Base-by-base conservation (phyloP, 1,284 basidiomycete species). In the Rhodofomes roseus region DNA sequence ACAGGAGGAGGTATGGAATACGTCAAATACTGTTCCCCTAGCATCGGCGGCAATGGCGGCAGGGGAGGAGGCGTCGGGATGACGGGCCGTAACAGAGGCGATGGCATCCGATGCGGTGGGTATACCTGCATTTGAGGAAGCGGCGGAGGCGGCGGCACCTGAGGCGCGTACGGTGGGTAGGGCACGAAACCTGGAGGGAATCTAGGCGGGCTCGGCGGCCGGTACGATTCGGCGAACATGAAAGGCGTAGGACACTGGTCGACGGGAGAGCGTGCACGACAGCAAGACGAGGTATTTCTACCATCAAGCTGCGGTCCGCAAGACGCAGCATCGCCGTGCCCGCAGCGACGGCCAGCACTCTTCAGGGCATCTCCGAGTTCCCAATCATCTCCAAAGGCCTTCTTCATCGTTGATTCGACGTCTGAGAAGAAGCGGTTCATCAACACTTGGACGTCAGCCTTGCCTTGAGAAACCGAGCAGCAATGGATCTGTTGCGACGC, bases 361-460 rank as follows among this genome's bases (percentile, higher is more conserved):
- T 31, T 48, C 50, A 36, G 51, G 27, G 31, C 39, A 48, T 51
- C 20, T 48, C 27, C n/a, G 58, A 53, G 39, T 55, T 56, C 56
- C 60, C 63, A 62, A 25, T 71, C 71, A 36, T 75, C 64, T 50
- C 77, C 79, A 57, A 87, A 81, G 1, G 79, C 77, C 56, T 71
- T 75, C 31, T 69, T 70, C 56, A 89, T 71, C 60, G 84, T 75
- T 16, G 69, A 67, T 56, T 85, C 79, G 29, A 91, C 73, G 62
- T 90, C 83, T 18, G 70, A 68, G 64, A 87, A 81, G 71, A 93
- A 90, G n/a, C 75, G 76, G 41, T 74, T 68, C 56, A 92, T 71
- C 25, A 91, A 73, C 0, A 61, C 60, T 62, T 82, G 76, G 34
- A 73, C 61, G 20, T 73, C 71, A 1, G 72, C 72, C 71, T 82